These are phyloP conservation scores for Platismatia glauca DNA, from an alignment of 495 filamentous ascomycete species.

Conservation along the genomic window DNA sequence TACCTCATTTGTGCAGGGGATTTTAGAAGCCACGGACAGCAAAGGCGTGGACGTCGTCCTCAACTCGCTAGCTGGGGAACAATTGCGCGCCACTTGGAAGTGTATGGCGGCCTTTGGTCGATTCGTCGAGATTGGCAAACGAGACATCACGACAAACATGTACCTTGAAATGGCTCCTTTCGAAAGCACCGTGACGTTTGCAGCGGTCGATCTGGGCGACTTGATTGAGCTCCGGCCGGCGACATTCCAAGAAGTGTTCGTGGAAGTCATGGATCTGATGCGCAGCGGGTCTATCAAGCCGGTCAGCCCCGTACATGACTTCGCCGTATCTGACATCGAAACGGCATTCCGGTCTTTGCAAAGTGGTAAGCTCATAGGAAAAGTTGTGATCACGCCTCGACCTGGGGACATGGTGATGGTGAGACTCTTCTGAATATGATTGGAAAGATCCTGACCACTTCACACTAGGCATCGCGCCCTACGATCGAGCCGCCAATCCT, in stretches of 20 bases:
- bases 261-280: slow-evolving; percentile 14
- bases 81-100: slow-evolving; percentile 35
- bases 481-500: not conserved
- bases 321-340: slow-evolving; percentile 29
- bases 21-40: slow-evolving; percentile 40
- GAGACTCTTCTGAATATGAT: not conserved
- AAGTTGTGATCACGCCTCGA: slow-evolving; percentile 11
- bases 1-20: slow-evolving; percentile 36
- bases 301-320: slow-evolving; percentile 1
- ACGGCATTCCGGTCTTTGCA: slow-evolving; percentile 41
- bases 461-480: not conserved
- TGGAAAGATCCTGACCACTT: not conserved
- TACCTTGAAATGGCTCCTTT: slow-evolving; percentile 23
- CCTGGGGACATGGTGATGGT: slow-evolving; percentile 15
- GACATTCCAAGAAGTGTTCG: slow-evolving; percentile 33
- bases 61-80: slow-evolving; percentile 39
- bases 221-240: slow-evolving; percentile 35
- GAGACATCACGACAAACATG: slow-evolving; percentile 24
- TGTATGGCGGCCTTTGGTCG: slow-evolving; percentile 42
- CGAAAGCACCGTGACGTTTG: slow-evolving; percentile 8
- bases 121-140: slow-evolving; percentile 39
- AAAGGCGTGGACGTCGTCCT: slow-evolving; percentile 50
- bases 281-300: not conserved
- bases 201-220: slow-evolving; percentile 3
- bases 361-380: slow-evolving; percentile 15